A percentile compares a stretch with the other conserved stretches of the same genome.
phyloP scores from a whole-genome alignment of 441 rosid genomes.

The Omphalea diandra region DNA sequence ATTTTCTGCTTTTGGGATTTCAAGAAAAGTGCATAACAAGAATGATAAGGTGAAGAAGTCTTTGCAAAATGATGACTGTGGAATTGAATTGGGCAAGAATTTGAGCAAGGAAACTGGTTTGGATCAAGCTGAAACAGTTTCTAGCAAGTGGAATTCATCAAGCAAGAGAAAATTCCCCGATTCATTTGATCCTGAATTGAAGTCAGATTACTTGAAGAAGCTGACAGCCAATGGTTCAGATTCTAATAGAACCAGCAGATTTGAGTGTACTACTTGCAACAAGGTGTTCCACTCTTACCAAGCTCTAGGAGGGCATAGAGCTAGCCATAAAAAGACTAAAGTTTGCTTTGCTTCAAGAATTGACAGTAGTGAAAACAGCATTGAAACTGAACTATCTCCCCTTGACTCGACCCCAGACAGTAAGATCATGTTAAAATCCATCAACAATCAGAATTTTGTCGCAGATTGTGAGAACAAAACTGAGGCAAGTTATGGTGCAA shows the following conservation, averaged over 20 bases:
- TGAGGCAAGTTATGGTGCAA: slow-evolving; percentile 23
- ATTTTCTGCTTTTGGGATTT: slow-evolving; percentile 23
- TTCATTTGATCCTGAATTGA: slow-evolving; percentile 27
- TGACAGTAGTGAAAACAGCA: slow-evolving; percentile 32
- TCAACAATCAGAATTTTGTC: slow-evolving; percentile 9
- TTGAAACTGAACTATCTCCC: slow-evolving; percentile 25
- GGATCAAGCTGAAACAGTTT: no score
- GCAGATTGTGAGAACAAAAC: slow-evolving; percentile 19
- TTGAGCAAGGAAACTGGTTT: slow-evolving; percentile 16
- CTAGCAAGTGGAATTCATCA: no score
- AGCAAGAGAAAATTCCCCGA: slow-evolving; percentile 31
- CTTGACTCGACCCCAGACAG: slow-evolving; percentile 26
- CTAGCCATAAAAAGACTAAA: slow-evolving; percentile 56
- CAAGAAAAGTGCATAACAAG: slow-evolving; percentile 18
- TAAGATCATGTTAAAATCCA: slow-evolving; percentile 23
- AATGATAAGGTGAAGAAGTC: slow-evolving; percentile 15
- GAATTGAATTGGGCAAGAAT: slow-evolving; percentile 21
- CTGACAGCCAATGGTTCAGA: slow-evolving; percentile 15
- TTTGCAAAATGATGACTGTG: slow-evolving; percentile 17
- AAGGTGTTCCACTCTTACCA: slow-evolving; percentile 59
- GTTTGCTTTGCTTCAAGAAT: slow-evolving; percentile 39
- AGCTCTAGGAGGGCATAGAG: slow-evolving; percentile 68
- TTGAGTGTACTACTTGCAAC: slow-evolving; percentile 58
- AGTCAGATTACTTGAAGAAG: slow-evolving; percentile 21
- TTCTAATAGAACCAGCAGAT: slow-evolving; percentile 38